phyloP scores from a whole-genome alignment of 2,329 filamentous ascomycete genomes.

The Curvularia eragrostidis region DNA sequence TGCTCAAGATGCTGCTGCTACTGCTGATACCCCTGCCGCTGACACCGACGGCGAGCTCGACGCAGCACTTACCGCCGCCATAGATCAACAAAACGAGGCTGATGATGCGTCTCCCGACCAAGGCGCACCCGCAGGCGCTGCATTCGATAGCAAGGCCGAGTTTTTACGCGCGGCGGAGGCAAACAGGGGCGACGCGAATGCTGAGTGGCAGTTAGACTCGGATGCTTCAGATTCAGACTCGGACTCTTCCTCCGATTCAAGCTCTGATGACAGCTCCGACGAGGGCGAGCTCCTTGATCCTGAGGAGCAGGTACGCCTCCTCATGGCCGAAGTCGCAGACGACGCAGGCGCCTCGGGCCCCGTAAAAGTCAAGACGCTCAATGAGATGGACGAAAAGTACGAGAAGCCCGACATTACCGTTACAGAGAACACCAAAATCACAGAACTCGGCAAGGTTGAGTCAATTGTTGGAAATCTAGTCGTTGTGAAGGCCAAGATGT shows the following conservation, averaged over 20 bases:
- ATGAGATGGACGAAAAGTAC: slow-evolving; percentile 67
- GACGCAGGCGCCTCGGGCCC: slow-evolving; percentile 74
- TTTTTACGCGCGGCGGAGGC: slow-evolving; percentile 55
- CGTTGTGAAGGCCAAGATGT: slow-evolving; percentile 77
- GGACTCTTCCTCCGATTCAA: slow-evolving; percentile 50
- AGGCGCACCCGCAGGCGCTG: slow-evolving; percentile 1
- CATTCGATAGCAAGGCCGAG: slow-evolving; percentile 45
- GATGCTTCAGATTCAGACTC: slow-evolving; percentile 66
- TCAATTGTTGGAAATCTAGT: slow-evolving; percentile 79
- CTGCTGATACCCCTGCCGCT: slow-evolving; percentile 20
- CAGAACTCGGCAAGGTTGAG: slow-evolving; percentile 76
- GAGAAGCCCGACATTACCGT: slow-evolving; percentile 78
- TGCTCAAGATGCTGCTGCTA: slow-evolving; percentile 30
- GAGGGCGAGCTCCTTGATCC: slow-evolving; percentile 72
- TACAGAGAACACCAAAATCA: slow-evolving; percentile 76
- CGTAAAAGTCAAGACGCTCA: slow-evolving; percentile 75
- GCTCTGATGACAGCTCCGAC: slow-evolving; percentile 57
- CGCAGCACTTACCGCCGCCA: slow-evolving; percentile 24
- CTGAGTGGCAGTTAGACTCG: slow-evolving; percentile 80
- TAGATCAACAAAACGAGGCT: slow-evolving; percentile 19
- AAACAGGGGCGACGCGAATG: slow-evolving; percentile 60
- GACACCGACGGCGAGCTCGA: slow-evolving; percentile 27
- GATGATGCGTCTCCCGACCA: slow-evolving; percentile 10
- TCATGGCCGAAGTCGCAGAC: slow-evolving; percentile 84
- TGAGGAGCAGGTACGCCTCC: slow-evolving; percentile 80